These are phyloP conservation scores for Phalaenopsis equestris DNA, from an alignment of 106 monocot genomes.

Conservation along the genomic window DNA sequence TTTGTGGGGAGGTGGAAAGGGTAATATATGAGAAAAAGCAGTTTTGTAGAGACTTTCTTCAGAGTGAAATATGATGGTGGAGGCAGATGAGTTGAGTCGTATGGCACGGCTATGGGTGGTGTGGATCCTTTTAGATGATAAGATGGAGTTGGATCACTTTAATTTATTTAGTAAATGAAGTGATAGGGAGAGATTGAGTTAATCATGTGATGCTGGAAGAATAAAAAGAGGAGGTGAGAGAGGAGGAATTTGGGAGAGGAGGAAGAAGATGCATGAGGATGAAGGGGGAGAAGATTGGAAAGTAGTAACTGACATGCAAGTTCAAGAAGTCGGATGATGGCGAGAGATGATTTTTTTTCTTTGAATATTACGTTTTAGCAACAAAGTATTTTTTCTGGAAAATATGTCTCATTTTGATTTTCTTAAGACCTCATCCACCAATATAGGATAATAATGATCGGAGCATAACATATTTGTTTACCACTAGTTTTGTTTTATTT, in stretches of 20 bases:
- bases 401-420: not conserved
- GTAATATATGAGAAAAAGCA: not conserved
- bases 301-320: not conserved
- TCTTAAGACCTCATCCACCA: not conserved
- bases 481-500: too few relatives aligned
- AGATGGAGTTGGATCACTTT: not conserved
- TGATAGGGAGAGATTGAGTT: not conserved
- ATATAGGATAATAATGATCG: too few relatives aligned
- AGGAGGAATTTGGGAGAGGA: not conserved
- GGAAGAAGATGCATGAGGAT: too few relatives aligned
- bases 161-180: not conserved
- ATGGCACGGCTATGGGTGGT: not conserved
- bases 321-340: not conserved
- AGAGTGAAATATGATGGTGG: not conserved
- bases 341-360: not conserved
- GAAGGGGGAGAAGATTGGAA: not conserved
- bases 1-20: not conserved
- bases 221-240: not conserved
- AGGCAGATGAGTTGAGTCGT: not conserved
- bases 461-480: too few relatives aligned
- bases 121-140: not conserved
- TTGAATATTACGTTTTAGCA: not conserved
- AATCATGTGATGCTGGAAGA: not conserved
- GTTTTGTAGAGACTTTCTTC: not conserved
- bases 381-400: not conserved